Evolutionary conservation across 1,139 yeast genomes (phyloP).

Genomic region (Geotrichum reessii): DNA sequence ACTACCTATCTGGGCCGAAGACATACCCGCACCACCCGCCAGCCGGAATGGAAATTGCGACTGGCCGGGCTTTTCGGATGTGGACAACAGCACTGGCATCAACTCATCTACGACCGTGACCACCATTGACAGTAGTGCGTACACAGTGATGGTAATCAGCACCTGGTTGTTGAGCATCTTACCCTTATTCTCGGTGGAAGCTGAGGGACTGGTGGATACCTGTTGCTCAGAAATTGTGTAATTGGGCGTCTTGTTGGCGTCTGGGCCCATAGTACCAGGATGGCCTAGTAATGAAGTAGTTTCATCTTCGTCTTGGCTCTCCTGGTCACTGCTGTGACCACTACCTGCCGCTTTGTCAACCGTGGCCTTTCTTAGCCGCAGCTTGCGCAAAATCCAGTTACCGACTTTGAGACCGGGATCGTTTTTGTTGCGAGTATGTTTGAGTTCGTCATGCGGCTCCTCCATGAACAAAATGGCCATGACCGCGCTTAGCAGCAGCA

Average conservation of each 20-base stretch:
- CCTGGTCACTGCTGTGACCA: neutral
- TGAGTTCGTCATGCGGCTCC: slow-evolving; percentile 48
- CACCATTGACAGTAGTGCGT: slow-evolving; percentile 42
- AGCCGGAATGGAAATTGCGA: slow-evolving; percentile 46
- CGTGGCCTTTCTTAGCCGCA: slow-evolving; percentile 31
- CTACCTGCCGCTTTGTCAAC: neutral
- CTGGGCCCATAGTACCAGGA: neutral
- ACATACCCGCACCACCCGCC: slow-evolving; percentile 47
- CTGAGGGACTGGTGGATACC: neutral
- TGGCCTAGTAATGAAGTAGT: neutral
- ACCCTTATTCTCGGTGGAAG: neutral
- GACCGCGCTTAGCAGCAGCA: slow-evolving; percentile 33
- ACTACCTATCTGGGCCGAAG: slow-evolving; percentile 48
- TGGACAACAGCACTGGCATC: slow-evolving; percentile 54
- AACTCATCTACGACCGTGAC: slow-evolving; percentile 54
- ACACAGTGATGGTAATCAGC: slow-evolving; percentile 41
- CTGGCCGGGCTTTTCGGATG: slow-evolving; percentile 27
- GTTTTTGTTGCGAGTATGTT: slow-evolving; percentile 30
- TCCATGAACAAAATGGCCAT: slow-evolving; percentile 52
- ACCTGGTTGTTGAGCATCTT: slow-evolving; percentile 35
- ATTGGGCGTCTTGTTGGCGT: neutral
- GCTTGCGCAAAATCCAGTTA: slow-evolving; percentile 38
- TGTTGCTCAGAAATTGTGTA: neutral
- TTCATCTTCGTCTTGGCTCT: slow-evolving; percentile 15
- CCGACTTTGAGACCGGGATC: slow-evolving; percentile 54